These are phyloP conservation scores for Pyrenula massariospora DNA, from an alignment of 495 filamentous ascomycete genomes.

Conservation along the genomic window DNA sequence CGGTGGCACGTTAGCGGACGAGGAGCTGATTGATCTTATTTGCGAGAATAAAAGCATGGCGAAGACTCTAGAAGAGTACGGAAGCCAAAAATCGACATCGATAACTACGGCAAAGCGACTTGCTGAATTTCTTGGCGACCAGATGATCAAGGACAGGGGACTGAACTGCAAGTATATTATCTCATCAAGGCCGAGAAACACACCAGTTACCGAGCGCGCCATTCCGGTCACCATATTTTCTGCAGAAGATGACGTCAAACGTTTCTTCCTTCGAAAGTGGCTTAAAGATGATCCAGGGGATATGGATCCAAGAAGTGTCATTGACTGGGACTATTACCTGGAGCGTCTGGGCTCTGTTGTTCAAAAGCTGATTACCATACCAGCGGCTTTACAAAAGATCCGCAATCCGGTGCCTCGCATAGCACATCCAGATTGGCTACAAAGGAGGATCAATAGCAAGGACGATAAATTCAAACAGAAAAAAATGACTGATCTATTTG, in stretches of 20 bases:
- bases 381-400: conserved; percentile 88
- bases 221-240: conserved; percentile 97
- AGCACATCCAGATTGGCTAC: conserved; percentile 91
- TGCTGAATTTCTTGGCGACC: conserved; percentile 91
- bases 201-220: conserved; percentile 88
- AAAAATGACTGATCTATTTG: conserved; percentile 93
- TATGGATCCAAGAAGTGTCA: conserved; percentile 76
- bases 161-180: conserved; percentile 99
- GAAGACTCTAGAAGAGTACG: conserved; percentile 94
- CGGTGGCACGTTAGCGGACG: conserved; percentile 79
- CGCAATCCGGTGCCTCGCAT: conserved; percentile 89
- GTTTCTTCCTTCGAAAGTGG: conserved; percentile 89
- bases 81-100: conserved; percentile 87
- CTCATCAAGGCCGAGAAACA: conserved; percentile 70
- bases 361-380: conserved; percentile 97
- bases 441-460: conserved; percentile 82
- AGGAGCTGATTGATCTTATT: conserved; percentile 97
- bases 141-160: conserved; percentile 98
- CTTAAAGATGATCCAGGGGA: conserved; percentile 85
- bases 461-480: conserved; percentile 97
- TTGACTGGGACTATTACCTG: conserved; percentile 95
- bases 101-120: conserved; percentile 96
- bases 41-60: conserved; percentile 97
- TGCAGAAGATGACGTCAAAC: conserved; percentile 75
- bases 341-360: conserved; percentile 93